Conservation (phyloP, 495 filamentous ascomycete species). For the Aspergillus steynii region DNA sequence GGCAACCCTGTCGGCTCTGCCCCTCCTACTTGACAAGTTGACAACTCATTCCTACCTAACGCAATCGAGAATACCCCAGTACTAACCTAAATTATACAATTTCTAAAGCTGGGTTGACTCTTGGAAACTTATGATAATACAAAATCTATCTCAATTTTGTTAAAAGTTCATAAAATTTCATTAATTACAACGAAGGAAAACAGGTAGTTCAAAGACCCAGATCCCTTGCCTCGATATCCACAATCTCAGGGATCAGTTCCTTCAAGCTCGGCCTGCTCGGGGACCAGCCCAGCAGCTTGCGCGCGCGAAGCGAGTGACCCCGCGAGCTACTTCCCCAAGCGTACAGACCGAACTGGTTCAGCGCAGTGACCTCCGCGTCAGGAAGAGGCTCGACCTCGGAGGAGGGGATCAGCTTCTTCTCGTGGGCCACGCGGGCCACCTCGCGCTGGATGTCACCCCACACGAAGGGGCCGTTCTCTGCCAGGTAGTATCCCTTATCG, state of each 20-base stretch:
- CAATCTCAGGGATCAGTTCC: conserved; percentile 56
- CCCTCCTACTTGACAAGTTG: too few relatives aligned
- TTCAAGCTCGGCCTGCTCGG: conserved; percentile 54
- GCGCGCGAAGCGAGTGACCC: conserved; percentile 58
- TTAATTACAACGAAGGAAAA: conserved; percentile 1
- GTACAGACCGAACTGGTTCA: conserved; percentile 34
- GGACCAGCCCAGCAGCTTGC: conserved; percentile 66
- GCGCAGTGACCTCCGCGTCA: conserved; percentile 31
- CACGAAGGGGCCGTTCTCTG: conserved; percentile 66
- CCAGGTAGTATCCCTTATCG: conserved; percentile 71
- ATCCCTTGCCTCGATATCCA: conserved; percentile 57
- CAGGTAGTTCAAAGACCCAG: conserved; percentile 48
- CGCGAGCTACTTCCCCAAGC: conserved; percentile 67
- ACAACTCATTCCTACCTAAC: too few relatives aligned
- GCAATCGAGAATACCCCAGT: too few relatives aligned
- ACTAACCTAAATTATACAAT: neutral
- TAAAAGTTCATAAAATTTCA: conserved; percentile 5
- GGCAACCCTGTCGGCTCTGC: too few relatives aligned
- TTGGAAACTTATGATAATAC: too few relatives aligned
- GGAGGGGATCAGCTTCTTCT: conserved; percentile 62
- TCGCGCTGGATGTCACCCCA: conserved; percentile 68
- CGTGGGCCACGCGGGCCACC: conserved; percentile 61
- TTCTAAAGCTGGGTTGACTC: too few relatives aligned
- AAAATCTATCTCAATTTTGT: neutral
- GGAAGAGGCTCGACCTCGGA: conserved; percentile 47